Conservation (phyloP, 768 basidiomycete genomes). For the Trametes coccinea region DNA sequence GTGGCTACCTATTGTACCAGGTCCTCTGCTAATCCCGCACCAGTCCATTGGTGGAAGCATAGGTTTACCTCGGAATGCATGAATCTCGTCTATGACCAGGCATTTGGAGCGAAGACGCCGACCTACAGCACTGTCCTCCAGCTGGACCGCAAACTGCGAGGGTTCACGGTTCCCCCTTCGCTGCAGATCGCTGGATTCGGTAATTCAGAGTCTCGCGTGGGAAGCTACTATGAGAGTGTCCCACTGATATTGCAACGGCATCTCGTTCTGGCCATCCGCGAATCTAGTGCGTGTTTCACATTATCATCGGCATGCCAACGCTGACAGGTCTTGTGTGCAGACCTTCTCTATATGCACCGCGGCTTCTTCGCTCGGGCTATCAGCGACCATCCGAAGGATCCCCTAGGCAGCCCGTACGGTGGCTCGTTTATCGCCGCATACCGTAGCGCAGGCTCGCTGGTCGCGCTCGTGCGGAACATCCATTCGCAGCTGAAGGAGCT, state of each 20-base stretch:
- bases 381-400: slow-evolving; percentile 62
- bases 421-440: slow-evolving; percentile 71
- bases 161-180: slow-evolving; percentile 62
- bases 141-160: slow-evolving; percentile 63
- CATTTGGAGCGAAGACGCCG: slow-evolving; percentile 63
- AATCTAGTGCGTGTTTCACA: slow-evolving; percentile 52
- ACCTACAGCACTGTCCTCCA: slow-evolving; percentile 64
- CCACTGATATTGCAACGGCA: slow-evolving; percentile 70
- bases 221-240: slow-evolving; percentile 40
- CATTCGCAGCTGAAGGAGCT: slow-evolving; percentile 66
- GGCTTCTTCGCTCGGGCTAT: slow-evolving; percentile 74
- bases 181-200: slow-evolving; percentile 67
- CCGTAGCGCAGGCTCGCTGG: slow-evolving; percentile 64
- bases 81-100: slow-evolving; percentile 65
- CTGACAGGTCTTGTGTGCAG: slow-evolving; percentile 33
- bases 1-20: slow-evolving; percentile 32
- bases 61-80: slow-evolving; percentile 63
- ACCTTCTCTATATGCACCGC: slow-evolving; percentile 73
- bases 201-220: slow-evolving; percentile 31
- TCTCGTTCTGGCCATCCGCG: slow-evolving; percentile 63
- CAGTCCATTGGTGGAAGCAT: slow-evolving; percentile 64
- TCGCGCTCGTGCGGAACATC: slow-evolving; percentile 66
- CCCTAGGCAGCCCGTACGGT: slow-evolving; percentile 68
- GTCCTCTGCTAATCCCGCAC: slow-evolving; percentile 35
- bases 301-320: neutral